These are phyloP conservation scores for Solanum lycopersicoides DNA, from an alignment of 257 asterid species.

Conservation along the genomic window DNA sequence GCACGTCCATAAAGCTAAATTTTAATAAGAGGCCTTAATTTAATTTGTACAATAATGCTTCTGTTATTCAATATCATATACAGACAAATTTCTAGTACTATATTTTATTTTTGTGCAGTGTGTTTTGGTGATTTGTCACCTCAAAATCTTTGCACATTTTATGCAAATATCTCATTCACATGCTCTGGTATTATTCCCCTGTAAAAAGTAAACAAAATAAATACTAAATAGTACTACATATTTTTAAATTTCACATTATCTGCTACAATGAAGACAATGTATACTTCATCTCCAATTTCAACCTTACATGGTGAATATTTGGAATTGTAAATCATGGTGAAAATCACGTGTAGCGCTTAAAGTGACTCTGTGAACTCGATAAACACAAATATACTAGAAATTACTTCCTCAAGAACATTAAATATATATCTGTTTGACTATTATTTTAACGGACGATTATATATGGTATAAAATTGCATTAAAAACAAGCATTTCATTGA, in stretches of 20 bases:
- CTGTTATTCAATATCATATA: no score
- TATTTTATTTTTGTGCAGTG: neutral
- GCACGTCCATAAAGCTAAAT: neutral
- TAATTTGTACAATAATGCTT: neutral
- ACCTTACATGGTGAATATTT: neutral
- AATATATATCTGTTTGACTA: no score
- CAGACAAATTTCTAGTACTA: neutral
- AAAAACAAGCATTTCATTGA: neutral
- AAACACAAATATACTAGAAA: no score
- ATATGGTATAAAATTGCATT: no score
- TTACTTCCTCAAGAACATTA: no score
- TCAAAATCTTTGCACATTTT: neutral
- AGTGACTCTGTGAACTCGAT: no score
- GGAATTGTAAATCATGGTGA: no score
- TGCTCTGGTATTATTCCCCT: neutral
- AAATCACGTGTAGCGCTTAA: no score
- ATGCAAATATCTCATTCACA: neutral
- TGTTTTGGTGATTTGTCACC: neutral
- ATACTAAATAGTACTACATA: neutral
- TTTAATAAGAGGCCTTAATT: neutral
- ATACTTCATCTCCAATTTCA: neutral
- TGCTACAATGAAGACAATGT: neutral
- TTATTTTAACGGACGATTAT: no score
- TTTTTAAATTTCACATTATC: neutral
- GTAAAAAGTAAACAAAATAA: neutral